phyloP scores from a whole-genome alignment of 139 green algal genomes.

The Chlorella sp. region DNA sequence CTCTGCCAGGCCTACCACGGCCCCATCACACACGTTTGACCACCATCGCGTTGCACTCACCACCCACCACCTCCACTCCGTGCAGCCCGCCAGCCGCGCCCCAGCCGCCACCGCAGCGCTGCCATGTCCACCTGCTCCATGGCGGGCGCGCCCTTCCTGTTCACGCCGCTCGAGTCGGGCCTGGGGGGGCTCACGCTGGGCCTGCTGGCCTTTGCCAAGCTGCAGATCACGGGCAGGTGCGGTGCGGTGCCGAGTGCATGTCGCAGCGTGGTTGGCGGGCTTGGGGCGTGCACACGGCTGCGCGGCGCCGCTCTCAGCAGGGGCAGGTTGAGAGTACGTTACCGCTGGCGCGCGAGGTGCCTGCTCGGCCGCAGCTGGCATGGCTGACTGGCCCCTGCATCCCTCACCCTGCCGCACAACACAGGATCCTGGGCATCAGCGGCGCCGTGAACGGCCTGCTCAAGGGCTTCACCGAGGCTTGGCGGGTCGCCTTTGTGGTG shows the following conservation, averaged over 20 bases:
- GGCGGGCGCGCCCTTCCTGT: not conserved
- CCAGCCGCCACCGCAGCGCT: not conserved
- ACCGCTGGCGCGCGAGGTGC: not conserved
- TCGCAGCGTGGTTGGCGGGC: too few relatives aligned
- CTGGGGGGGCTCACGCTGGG: constrained; percentile 24
- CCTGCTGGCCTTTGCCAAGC: constrained; percentile 14
- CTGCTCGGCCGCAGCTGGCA: not conserved
- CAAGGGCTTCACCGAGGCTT: constrained; percentile 7
- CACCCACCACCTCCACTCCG: not conserved
- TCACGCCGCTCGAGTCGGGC: constrained; percentile 8
- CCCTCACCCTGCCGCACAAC: not conserved
- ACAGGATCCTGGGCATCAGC: constrained; percentile 40
- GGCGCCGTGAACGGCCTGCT: constrained; percentile 34
- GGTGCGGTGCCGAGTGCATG: not conserved
- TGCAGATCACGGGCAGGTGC: constrained; percentile 19
- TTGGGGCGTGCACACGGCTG: too few relatives aligned
- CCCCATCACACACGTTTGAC: too few relatives aligned
- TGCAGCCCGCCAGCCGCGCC: not conserved
- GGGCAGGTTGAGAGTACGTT: not conserved
- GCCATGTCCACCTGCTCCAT: not conserved
- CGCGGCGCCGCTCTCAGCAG: not conserved
- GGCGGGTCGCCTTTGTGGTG: constrained; percentile 36
- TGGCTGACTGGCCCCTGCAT: not conserved
- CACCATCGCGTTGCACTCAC: too few relatives aligned
- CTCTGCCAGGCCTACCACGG: too few relatives aligned